Evolutionary conservation across 352 stramenopile species (phyloP), one percentile per base, ranked within the genome.

Genomic region (Albugo laibachii): DNA sequence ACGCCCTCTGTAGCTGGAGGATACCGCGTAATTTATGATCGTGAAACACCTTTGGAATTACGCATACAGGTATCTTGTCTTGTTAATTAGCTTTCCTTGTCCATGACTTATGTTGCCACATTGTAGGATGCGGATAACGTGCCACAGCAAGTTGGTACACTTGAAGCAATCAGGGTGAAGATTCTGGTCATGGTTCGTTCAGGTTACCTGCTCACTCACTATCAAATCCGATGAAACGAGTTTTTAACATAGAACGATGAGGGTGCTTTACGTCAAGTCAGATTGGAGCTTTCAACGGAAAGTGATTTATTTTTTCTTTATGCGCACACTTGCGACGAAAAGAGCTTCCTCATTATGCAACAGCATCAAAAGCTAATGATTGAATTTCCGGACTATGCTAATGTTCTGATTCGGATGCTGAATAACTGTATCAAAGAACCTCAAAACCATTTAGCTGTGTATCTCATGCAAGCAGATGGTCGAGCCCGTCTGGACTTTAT

Each of bases 381-480:
- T 42, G 87, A 97, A 43, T 97, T 96, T 53, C 62, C 71, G 12
- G 86, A 96, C 57, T 97, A 96, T 58, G 72, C 83, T 14, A 94
- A 92, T 49, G 82, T 96, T 38, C 68, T 96, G 35, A 93, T 94
- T 45, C 73, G 84, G 18, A 96, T 95, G 84, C 79, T 96, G 20
- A 96, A 95, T 65, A 93, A 94, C 56, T 95, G 86, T 59, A 96
- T 97, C 59, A 92, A 94, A 51, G 85, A 97, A 56, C 85, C 87
- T 2, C 81, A 96, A 59, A 95, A 84, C 56, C 82, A 96, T 54
- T 57, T 97, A 39, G 83, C 85, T 19, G 83, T 96, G 14, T 96
- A 95, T 50, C 61, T 96, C 20, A 94, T 97, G 79, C 74, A 95
- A 46, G 71, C 74, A 1, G 86, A 95, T 44, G 77, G 80, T n/a